Evolutionary conservation across 1,284 basidiomycete genomes (phyloP).

Genomic region (Cutaneotrichosporon sp.): DNA sequence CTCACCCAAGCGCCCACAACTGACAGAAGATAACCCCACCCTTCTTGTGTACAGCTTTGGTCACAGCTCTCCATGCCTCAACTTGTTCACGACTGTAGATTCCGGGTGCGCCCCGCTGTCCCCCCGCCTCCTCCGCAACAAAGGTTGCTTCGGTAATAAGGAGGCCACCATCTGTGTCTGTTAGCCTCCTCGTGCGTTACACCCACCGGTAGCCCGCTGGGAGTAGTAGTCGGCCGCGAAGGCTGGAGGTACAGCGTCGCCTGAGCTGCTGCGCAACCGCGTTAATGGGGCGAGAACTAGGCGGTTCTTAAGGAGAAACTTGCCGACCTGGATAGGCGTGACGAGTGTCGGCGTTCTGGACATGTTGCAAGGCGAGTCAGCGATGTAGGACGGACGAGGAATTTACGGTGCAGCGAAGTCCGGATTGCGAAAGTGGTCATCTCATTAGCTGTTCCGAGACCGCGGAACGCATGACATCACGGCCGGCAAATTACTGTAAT

Average conservation of each 20-base stretch:
- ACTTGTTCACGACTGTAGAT: conserved; percentile 33
- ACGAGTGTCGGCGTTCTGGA: too few species aligned
- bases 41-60: conserved; percentile 51
- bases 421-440: too few species aligned
- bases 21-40: conserved; percentile 53
- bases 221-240: conserved; percentile 42
- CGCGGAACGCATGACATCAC: too few species aligned
- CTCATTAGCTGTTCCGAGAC: too few species aligned
- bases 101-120: conserved; percentile 25
- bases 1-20: conserved; percentile 54
- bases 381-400: too few species aligned
- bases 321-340: conserved; percentile 28
- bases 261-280: conserved; percentile 27
- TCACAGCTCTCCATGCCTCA: conserved; percentile 42
- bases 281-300: conserved; percentile 46
- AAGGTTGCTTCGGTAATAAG: conserved; percentile 40
- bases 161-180: conserved; percentile 34
- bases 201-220: conserved; percentile 35
- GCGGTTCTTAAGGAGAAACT: conserved; percentile 35
- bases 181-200: background rate
- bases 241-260: conserved; percentile 24
- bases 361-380: too few species aligned
- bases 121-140: conserved; percentile 25
- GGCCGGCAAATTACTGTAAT: too few species aligned
- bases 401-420: too few species aligned